Evolutionary conservation across 306 rosid genomes (phyloP).

Genomic region (Sesbania bispinosa): DNA sequence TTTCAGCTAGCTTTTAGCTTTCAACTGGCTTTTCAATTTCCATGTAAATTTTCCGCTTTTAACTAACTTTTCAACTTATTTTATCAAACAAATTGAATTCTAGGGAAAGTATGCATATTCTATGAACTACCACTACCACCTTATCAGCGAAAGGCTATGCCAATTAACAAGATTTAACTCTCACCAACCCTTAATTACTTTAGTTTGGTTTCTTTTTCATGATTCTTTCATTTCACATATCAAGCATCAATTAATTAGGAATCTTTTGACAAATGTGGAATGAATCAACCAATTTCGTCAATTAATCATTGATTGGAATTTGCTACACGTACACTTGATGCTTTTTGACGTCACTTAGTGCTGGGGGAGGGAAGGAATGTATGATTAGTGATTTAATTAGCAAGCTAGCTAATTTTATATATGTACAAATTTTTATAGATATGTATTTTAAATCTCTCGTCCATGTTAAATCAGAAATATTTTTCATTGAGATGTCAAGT

Average conservation of each 20-base stretch:
- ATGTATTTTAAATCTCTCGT: no score
- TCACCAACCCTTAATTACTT: constrained; percentile 26
- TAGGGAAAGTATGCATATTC: constrained; percentile 33
- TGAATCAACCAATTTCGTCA: constrained; percentile 17
- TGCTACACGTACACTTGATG: background rate
- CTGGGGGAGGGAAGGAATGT: background rate
- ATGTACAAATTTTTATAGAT: no score
- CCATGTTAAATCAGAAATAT: background rate
- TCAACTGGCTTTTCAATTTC: no score
- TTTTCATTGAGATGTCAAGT: constrained; percentile 42
- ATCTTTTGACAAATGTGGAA: constrained; percentile 13
- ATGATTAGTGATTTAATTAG: constrained; percentile 18
- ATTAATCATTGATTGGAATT: background rate
- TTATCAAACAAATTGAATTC: no score
- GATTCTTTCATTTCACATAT: constrained; percentile 27
- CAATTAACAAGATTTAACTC: constrained; percentile 8
- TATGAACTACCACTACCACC: no score
- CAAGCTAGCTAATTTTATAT: constrained; percentile 31
- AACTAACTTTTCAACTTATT: no score
- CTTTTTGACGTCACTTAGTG: background rate
- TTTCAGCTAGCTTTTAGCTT: no score
- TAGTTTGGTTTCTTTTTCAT: constrained; percentile 14
- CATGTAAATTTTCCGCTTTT: no score
- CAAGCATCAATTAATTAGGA: constrained; percentile 21
- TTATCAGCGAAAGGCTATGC: constrained; percentile 14